Evolutionary conservation across 2,329 filamentous ascomycete genomes (phyloP).

Genomic region (Penicillium crustosum): DNA sequence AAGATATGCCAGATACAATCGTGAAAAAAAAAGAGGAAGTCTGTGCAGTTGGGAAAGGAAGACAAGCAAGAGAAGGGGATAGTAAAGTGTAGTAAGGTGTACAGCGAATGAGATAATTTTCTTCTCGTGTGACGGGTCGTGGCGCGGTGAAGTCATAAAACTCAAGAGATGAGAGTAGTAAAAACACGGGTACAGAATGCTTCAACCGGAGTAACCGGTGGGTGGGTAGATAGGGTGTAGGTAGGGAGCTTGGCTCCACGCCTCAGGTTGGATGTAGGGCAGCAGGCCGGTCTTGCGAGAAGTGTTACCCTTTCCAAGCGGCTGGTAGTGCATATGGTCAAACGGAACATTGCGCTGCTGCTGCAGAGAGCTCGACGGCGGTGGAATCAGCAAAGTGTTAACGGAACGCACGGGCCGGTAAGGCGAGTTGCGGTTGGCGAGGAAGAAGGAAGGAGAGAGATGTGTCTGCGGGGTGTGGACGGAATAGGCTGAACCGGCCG

Average conservation of each 20-base stretch:
- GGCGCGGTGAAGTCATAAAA: slow-evolving; percentile 30
- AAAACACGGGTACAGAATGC: background rate
- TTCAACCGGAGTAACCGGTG: slow-evolving; percentile 30
- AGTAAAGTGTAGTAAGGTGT: slow-evolving; percentile 20
- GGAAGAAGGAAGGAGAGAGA: slow-evolving; percentile 81
- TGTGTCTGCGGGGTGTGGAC: slow-evolving; percentile 63
- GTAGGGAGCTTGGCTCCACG: slow-evolving; percentile 39
- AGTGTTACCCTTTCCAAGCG: slow-evolving; percentile 67
- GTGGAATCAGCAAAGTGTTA: slow-evolving; percentile 86
- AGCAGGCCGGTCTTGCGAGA: slow-evolving; percentile 67
- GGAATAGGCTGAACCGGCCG: slow-evolving; percentile 65
- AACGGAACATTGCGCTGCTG: slow-evolving; percentile 66
- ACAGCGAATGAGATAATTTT: slow-evolving; percentile 22
- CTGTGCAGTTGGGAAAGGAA: slow-evolving; percentile 15
- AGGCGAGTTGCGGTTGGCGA: slow-evolving; percentile 85
- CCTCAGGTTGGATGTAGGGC: slow-evolving; percentile 53
- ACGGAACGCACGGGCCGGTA: slow-evolving; percentile 89
- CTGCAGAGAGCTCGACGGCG: slow-evolving; percentile 75
- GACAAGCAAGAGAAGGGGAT: slow-evolving; percentile 4
- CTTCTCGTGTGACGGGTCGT: slow-evolving; percentile 31
- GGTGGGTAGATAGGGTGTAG: slow-evolving; percentile 33
- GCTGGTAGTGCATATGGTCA: slow-evolving; percentile 79
- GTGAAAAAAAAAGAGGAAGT: slow-evolving; percentile 9
- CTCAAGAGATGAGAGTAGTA: slow-evolving; percentile 4
- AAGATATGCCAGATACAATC: slow-evolving; percentile 18